These are phyloP conservation scores for Vanderwaltozyma polyspora DNA, from an alignment of 805 yeast genomes.

Conservation along the genomic window DNA sequence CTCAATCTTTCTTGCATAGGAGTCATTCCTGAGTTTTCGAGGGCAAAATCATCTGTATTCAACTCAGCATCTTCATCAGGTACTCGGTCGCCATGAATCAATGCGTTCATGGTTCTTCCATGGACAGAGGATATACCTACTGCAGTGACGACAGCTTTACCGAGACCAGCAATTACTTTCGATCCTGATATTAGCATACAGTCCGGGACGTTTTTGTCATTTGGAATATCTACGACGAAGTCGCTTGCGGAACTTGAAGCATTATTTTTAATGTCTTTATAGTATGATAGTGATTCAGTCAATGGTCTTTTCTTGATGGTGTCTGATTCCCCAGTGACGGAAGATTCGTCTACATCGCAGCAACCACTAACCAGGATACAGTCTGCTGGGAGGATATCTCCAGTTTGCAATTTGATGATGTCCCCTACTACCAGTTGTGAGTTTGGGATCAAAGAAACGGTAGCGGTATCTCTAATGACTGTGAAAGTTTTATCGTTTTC, in stretches of 20 bases:
- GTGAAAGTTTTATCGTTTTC: slow-evolving; percentile 73
- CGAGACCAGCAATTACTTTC: slow-evolving; percentile 76
- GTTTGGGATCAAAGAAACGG: slow-evolving; percentile 56
- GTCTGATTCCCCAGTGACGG: slow-evolving; percentile 88
- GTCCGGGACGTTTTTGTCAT: slow-evolving; percentile 33
- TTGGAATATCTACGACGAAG: slow-evolving; percentile 11
- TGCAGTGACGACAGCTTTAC: slow-evolving; percentile 76
- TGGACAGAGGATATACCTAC: slow-evolving; percentile 84
- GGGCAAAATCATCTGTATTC: slow-evolving; percentile 53
- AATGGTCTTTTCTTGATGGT: slow-evolving; percentile 64
- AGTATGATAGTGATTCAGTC: slow-evolving; percentile 25
- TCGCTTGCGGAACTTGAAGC: slow-evolving; percentile 10
- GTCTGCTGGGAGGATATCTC: slow-evolving; percentile 90
- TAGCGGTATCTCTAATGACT: slow-evolving; percentile 57
- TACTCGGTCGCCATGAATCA: slow-evolving; percentile 18
- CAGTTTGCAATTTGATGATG: slow-evolving; percentile 71
- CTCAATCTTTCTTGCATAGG: slow-evolving; percentile 80
- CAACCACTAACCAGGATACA: slow-evolving; percentile 61
- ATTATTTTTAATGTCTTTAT: slow-evolving; percentile 7
- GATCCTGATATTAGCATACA: slow-evolving; percentile 88
- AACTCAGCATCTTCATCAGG: neutral
- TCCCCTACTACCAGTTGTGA: slow-evolving; percentile 82
- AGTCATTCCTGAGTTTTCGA: slow-evolving; percentile 66
- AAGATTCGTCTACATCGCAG: slow-evolving; percentile 83
- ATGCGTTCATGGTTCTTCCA: slow-evolving; percentile 81